A percentile compares a stretch with the other conserved stretches of the same genome.
Evolutionary conservation across 2,329 filamentous ascomycete genomes (phyloP).

Genomic region (Cladorrhinum sp.): DNA sequence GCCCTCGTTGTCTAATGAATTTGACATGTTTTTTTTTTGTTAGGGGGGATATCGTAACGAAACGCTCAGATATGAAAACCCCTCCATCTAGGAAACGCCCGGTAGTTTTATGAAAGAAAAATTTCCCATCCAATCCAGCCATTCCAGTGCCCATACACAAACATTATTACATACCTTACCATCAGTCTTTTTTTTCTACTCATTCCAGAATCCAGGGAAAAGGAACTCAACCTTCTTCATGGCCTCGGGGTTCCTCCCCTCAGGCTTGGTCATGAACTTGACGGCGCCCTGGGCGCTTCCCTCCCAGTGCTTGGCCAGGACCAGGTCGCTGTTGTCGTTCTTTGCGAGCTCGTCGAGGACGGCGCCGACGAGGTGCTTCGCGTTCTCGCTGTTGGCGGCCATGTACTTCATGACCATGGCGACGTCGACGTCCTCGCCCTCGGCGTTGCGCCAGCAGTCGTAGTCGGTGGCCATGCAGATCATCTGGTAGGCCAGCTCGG

Average conservation of each 20-base stretch:
- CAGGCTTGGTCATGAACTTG: constrained; percentile 75
- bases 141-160: no score
- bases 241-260: constrained; percentile 69
- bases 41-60: no score
- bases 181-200: constrained; percentile 24
- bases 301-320: constrained; percentile 77
- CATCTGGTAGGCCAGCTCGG: constrained; percentile 95
- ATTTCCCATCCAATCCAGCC: neutral
- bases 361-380: constrained; percentile 76
- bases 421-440: constrained; percentile 82
- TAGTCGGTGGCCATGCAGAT: constrained; percentile 99
- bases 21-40: no score
- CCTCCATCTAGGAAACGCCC: constrained; percentile 2
- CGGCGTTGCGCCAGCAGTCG: constrained; percentile 89
- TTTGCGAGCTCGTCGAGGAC: constrained; percentile 83
- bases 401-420: constrained; percentile 98
- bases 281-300: constrained; percentile 75
- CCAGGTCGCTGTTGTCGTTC: constrained; percentile 70
- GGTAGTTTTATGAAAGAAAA: neutral
- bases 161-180: neutral
- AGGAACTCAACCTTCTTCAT: constrained; percentile 80
- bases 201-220: constrained; percentile 74
- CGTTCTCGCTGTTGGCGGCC: constrained; percentile 88
- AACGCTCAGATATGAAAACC: neutral
- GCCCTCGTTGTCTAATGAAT: neutral